These are phyloP conservation scores for Vachellia pachyceras DNA, from an alignment of 306 rosid genomes.

Conservation along the genomic window DNA sequence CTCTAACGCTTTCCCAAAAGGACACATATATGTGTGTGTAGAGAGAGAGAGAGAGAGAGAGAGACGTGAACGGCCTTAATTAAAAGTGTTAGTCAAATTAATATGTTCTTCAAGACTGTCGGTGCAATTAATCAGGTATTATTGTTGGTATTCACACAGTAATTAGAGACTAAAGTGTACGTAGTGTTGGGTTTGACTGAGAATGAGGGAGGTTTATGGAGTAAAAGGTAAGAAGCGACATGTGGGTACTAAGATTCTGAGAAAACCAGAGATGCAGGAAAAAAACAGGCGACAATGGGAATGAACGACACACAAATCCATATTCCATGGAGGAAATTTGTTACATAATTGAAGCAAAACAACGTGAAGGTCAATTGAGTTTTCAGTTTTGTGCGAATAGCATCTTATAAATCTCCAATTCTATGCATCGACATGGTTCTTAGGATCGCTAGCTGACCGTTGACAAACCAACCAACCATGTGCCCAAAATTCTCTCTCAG, in stretches of 20 bases:
- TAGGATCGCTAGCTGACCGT: not conserved
- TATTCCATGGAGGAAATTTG: conserved; percentile 8
- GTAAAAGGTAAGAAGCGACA: not conserved
- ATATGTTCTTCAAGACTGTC: not conserved
- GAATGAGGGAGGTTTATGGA: not conserved
- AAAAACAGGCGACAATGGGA: not conserved
- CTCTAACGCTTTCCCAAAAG: too few species aligned
- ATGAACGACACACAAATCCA: not conserved
- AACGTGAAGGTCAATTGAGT: not conserved
- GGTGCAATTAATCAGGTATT: too few species aligned
- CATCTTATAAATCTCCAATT: not conserved
- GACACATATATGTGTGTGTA: too few species aligned
- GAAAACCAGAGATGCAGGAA: not conserved
- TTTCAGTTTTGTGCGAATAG: not conserved
- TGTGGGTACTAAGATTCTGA: not conserved
- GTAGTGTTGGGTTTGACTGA: too few species aligned
- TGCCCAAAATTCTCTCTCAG: not conserved
- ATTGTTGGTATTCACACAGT: too few species aligned
- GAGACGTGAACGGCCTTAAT: not conserved
- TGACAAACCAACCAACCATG: not conserved
- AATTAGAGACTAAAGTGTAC: too few species aligned
- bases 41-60: too few species aligned
- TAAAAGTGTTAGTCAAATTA: not conserved
- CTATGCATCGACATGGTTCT: not conserved
- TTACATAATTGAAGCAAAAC: not conserved